Evolutionary conservation across 2,329 filamentous ascomycete genomes (phyloP), one percentile per base, ranked within the genome.

Genomic region (Colletotrichum sp.): DNA sequence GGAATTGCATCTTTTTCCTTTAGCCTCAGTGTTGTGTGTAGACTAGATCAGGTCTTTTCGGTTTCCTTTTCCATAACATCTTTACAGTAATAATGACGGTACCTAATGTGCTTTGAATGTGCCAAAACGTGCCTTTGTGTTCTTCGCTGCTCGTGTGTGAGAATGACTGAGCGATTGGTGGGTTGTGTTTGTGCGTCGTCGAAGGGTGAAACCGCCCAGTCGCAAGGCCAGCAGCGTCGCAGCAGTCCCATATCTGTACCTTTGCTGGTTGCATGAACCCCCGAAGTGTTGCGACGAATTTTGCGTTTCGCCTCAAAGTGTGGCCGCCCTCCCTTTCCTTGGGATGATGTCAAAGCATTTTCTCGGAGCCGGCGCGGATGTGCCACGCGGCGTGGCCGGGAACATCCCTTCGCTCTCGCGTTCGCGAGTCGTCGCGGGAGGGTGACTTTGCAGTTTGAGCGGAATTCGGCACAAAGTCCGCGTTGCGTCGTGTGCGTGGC

Each of bases 31-130:
- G 28, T 32, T 44, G 44, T 28, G 71, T 63, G 39, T 64, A 72
- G 64, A 76, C 26, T 73, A 68, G 69, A 73, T 76, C 64, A 72
- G 73, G 57, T 76, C 64, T 65, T 72, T 36, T 18, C 15, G 26
- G 30, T 72, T 72, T 64, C 34, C 44, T 32, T 72, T 68, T 21
- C 44, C 44, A 49, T 49, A 52, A 72, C 62, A 67, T 64, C 64
- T 63, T 67, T 57, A 72, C 64, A 68, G 24, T 76, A 76, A 73
- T 76, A 68, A 72, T 76, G 64, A 68, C 64, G 13, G 63, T 68
- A 75, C 68, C 39, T 52, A 67, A 67, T 67, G 72, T 72, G 72
- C 68, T 49, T n/a, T 12, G 30, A 52, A 24, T 75, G 34, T 34
- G 52, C 68, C 52, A 52, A 30, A 24, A 55, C 24, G 21, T 8